A percentile compares a stretch with the other conserved stretches of the same genome.
These are phyloP conservation scores for Fusarium sulawesiense DNA, from an alignment of 2,329 filamentous ascomycete genomes.

Conservation along the genomic window DNA sequence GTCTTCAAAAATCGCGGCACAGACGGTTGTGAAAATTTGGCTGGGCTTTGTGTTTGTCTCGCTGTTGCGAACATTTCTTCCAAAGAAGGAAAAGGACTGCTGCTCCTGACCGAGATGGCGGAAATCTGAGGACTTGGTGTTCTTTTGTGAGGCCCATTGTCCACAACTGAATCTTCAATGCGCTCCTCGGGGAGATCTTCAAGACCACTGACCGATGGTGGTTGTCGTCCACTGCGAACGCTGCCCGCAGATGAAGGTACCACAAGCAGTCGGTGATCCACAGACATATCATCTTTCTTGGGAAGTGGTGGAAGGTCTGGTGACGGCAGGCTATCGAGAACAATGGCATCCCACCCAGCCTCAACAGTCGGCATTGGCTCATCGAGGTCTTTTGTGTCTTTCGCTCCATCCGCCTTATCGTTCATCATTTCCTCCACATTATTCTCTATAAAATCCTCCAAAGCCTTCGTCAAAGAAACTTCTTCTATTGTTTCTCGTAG, in stretches of 20 bases:
- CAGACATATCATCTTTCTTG: constrained; percentile 8
- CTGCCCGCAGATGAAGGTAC: constrained; percentile 51
- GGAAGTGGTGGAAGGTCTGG: constrained; percentile 21
- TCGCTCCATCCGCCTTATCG: not conserved
- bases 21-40: constrained; percentile 46
- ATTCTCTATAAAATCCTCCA: not conserved
- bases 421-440: not conserved
- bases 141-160: constrained; percentile 25
- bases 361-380: constrained; percentile 12
- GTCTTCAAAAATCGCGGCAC: constrained; percentile 44
- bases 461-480: not conserved
- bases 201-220: constrained; percentile 56
- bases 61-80: constrained; percentile 58
- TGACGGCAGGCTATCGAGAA: constrained; percentile 42
- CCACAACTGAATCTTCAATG: constrained; percentile 36
- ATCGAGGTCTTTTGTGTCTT: constrained; percentile 19
- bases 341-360: constrained; percentile 28
- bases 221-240: constrained; percentile 62
- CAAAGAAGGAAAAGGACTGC: constrained; percentile 51
- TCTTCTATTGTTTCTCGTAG: constrained; percentile 29
- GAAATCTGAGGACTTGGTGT: constrained; percentile 32
- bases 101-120: constrained; percentile 43
- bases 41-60: constrained; percentile 51
- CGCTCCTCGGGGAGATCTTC: constrained; percentile 45
- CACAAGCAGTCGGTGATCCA: constrained; percentile 17